Evolutionary conservation across 2,329 filamentous ascomycete species (phyloP).

Genomic region (Penicillium sp.): DNA sequence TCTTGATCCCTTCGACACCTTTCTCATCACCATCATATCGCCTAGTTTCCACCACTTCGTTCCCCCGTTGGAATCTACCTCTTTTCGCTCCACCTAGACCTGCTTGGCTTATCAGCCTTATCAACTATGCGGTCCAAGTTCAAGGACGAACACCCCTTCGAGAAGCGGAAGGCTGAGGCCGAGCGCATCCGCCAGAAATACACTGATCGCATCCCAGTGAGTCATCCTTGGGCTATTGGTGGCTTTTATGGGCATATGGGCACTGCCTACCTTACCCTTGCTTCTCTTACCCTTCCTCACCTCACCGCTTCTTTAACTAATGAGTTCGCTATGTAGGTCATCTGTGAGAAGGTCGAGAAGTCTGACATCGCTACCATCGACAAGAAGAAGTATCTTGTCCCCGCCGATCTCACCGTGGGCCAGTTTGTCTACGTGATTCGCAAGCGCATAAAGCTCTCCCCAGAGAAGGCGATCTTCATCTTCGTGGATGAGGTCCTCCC

Average conservation of each 20-base stretch:
- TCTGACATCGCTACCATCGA: constrained; percentile 99
- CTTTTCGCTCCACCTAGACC: constrained; percentile 16
- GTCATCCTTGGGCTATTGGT: constrained; percentile 39
- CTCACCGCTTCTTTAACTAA: constrained; percentile 36
- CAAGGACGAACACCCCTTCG: constrained; percentile 99
- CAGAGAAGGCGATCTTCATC: constrained; percentile 99
- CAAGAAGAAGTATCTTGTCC: constrained; percentile 99
- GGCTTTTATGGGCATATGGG: background rate
- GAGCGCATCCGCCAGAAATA: constrained; percentile 99
- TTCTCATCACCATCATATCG: constrained; percentile 1
- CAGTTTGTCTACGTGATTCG: constrained; percentile 99
- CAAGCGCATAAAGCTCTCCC: constrained; percentile 99
- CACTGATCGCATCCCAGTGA: constrained; percentile 93
- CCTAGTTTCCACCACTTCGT: constrained; percentile 15
- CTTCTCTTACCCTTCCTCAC: background rate
- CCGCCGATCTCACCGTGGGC: constrained; percentile 94
- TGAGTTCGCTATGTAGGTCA: constrained; percentile 68
- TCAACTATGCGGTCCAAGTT: constrained; percentile 94
- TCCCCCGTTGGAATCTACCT: constrained; percentile 12
- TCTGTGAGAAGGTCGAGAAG: constrained; percentile 99
- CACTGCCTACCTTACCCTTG: background rate
- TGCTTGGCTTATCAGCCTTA: constrained; percentile 29
- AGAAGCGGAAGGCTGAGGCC: constrained; percentile 99
- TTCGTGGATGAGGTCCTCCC: constrained; percentile 98
- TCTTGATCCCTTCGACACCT: constrained; percentile 9